Conservation (phyloP, 371 early-diverging fungal species). For the Basidiobolus heterosporus region DNA sequence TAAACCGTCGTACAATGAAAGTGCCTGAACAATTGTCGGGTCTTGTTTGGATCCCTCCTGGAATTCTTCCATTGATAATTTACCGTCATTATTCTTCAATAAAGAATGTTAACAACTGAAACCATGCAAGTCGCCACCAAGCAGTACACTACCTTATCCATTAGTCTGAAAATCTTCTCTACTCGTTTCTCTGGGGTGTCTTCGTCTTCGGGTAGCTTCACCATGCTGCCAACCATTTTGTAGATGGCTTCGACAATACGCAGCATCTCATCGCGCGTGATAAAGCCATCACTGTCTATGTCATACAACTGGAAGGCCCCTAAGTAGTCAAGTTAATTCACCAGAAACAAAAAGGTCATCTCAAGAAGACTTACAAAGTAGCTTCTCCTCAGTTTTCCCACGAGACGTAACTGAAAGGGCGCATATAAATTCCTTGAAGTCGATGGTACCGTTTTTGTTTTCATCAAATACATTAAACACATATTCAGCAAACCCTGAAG, state of each 20-base stretch:
- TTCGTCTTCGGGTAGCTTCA: conserved; percentile 76
- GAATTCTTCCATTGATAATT: conserved; percentile 69
- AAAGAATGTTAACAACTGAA: not conserved
- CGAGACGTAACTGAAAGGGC: conserved; percentile 75
- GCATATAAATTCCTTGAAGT: conserved; percentile 83
- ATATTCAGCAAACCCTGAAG: conserved; percentile 75
- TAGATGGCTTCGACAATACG: conserved; percentile 82
- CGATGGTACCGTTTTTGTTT: conserved; percentile 74
- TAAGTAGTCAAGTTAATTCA: conserved; percentile 1
- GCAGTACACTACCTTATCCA: conserved; percentile 55
- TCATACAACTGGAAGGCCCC: conserved; percentile 70
- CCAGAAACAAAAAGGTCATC: not conserved
- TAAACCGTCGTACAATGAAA: conserved; percentile 71
- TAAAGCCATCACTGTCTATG: conserved; percentile 75
- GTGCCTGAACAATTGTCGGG: conserved; percentile 74
- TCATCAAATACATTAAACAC: conserved; percentile 80
- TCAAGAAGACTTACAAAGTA: conserved; percentile 38
- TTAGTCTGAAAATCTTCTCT: conserved; percentile 70
- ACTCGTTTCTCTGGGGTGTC: conserved; percentile 86
- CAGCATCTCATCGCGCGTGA: conserved; percentile 79
- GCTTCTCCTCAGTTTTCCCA: conserved; percentile 74
- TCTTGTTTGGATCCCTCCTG: conserved; percentile 76
- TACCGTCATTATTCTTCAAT: conserved; percentile 53
- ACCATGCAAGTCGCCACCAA: not conserved
- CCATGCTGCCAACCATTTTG: conserved; percentile 83